These are phyloP conservation scores for Paramecium primaurelia DNA, from an alignment of 73 alveolate species.

Conservation along the genomic window DNA sequence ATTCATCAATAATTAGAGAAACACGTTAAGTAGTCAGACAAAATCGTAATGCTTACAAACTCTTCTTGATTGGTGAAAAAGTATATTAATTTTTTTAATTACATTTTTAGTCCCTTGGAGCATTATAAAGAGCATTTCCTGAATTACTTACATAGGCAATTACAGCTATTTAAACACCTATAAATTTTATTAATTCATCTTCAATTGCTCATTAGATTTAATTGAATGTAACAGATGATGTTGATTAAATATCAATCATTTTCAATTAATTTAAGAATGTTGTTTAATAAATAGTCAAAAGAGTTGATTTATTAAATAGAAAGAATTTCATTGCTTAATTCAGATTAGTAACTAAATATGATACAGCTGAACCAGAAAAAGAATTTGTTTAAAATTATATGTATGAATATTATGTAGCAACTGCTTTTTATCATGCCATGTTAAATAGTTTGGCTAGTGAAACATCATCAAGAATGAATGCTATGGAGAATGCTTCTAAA, in stretches of 20 bases:
- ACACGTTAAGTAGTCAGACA: slow-evolving; percentile 62
- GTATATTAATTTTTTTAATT: slow-evolving; percentile 46
- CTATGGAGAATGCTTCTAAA: slow-evolving; percentile 92
- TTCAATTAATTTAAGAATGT: slow-evolving; percentile 84
- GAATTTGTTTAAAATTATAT: slow-evolving; percentile 53
- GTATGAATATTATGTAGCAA: slow-evolving; percentile 81
- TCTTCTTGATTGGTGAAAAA: slow-evolving; percentile 84
- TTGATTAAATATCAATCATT: slow-evolving; percentile 70
- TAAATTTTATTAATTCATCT: slow-evolving; percentile 75
- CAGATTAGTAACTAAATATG: slow-evolving; percentile 52
- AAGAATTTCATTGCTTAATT: slow-evolving; percentile 67
- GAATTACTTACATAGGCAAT: slow-evolving; percentile 68
- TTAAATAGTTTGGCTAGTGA: slow-evolving; percentile 83
- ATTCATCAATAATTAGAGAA: slow-evolving; percentile 83
- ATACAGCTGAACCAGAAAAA: slow-evolving; percentile 60
- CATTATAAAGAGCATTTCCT: slow-evolving; percentile 86
- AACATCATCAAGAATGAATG: slow-evolving; percentile 87
- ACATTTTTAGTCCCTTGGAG: slow-evolving; percentile 36
- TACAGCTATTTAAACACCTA: slow-evolving; percentile 67
- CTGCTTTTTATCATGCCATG: slow-evolving; percentile 80
- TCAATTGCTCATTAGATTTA: slow-evolving; percentile 72
- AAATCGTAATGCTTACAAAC: slow-evolving; percentile 69
- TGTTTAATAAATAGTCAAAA: slow-evolving; percentile 65
- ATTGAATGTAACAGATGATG: slow-evolving; percentile 56
- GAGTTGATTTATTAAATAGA: slow-evolving; percentile 77